Evolutionary conservation across 805 yeast species (phyloP).

Genomic region (Candida krabiensis): DNA sequence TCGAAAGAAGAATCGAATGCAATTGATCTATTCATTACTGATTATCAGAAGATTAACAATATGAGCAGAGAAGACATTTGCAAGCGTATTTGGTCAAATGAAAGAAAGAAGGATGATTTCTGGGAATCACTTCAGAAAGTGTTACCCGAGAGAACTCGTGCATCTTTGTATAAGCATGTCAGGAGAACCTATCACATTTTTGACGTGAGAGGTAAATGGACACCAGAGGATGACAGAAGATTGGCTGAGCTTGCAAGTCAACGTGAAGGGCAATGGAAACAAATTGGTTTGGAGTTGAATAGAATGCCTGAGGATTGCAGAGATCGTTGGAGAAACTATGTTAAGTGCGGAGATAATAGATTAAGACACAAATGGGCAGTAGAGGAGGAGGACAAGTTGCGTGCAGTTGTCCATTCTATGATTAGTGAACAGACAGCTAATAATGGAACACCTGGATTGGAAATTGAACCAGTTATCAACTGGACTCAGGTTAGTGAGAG

Average conservation of each 20-base stretch:
- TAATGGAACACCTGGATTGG: slow-evolving; percentile 17
- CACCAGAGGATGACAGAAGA: slow-evolving; percentile 71
- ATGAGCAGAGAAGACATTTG: slow-evolving; percentile 70
- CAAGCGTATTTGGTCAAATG: slow-evolving; percentile 83
- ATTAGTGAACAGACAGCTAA: slow-evolving; percentile 37
- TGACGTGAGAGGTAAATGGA: slow-evolving; percentile 89
- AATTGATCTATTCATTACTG: slow-evolving; percentile 68
- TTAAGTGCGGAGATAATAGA: slow-evolving; percentile 83
- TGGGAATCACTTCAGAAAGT: slow-evolving; percentile 85
- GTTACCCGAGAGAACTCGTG: slow-evolving; percentile 81
- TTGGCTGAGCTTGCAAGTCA: slow-evolving; percentile 62
- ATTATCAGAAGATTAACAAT: slow-evolving; percentile 63
- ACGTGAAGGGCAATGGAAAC: slow-evolving; percentile 85
- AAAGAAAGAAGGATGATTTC: slow-evolving; percentile 80
- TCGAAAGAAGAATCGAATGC: slow-evolving; percentile 66
- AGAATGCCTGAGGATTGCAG: slow-evolving; percentile 98
- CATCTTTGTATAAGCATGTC: slow-evolving; percentile 90
- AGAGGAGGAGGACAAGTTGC: slow-evolving; percentile 74
- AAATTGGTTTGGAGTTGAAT: slow-evolving; percentile 74
- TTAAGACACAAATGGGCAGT: slow-evolving; percentile 77
- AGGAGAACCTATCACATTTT: slow-evolving; percentile 87
- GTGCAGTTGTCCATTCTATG: slow-evolving; percentile 53
- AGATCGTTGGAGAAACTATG: slow-evolving; percentile 94
- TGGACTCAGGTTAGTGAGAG: slow-evolving; percentile 91
- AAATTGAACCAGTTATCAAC: slow-evolving; percentile 54